Evolutionary conservation across 768 basidiomycete genomes (phyloP), one percentile per base, ranked within the genome.

Genomic region (Leucosporidium yakuticum): DNA sequence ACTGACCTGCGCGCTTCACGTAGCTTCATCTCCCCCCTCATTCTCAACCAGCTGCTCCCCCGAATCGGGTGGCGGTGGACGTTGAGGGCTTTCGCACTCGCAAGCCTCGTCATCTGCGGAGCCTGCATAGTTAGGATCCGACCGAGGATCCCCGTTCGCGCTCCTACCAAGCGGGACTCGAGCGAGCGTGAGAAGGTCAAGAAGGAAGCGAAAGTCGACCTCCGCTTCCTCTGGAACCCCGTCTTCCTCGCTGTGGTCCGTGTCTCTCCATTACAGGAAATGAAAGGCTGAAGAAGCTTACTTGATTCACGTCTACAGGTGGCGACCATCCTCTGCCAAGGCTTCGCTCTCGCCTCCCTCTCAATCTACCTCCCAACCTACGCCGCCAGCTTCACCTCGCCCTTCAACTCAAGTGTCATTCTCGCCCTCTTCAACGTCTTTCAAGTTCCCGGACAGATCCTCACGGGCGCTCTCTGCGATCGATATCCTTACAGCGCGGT

Each of bases 11-110:
- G 23, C 36, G 36, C 36, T 15, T 44, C 14, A 7, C 39, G 17
- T 15, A 59, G 57, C 17, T 60, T 60, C 59, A 29, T 39, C 44
- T 60, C 48, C 9, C 70, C n/a, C 1, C 63, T 80, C 21, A 73
- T 80, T 50, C 23, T 60, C 25, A 27, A 48, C 44, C 25, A 44
- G 25, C 39, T 60, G 27, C 39, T 60, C 17, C 25, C 57, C 34
- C 4, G 62, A 50, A 4, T 77, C 69, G 51, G 79, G 77, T 51
- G 55, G 71, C 0, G 62, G 11, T 73, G 51, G 32, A 74, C 79
- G 0, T 73, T 78, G 23, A 74, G 78, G 7, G 74, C 77, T 27
- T 68, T 78, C 20, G 67, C 75, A 5, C 65, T 76, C 49, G 65
- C 69, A 8, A 59, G 75, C 27, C 57, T 53, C 12, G 39, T 69